Evolutionary conservation across 2,329 filamentous ascomycete genomes (phyloP), one percentile per base, ranked within the genome.

Genomic region (Penicillium occitanis): DNA sequence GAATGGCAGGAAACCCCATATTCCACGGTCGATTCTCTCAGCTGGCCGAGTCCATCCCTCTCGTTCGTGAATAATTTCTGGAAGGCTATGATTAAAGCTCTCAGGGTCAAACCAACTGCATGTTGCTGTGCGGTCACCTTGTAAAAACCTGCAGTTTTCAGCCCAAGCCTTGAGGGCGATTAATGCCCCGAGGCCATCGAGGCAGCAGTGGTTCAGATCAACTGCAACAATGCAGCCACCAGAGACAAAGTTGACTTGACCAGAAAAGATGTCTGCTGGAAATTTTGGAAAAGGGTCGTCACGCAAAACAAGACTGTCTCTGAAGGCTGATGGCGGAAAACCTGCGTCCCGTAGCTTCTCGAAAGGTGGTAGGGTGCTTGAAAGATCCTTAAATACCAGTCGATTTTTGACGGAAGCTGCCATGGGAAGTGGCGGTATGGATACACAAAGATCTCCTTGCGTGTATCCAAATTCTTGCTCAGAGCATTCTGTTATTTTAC

Each of bases 161-260:
- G 50, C 50, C 61, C 61, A 64, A 1, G 61, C 61, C 44, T 64
- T 64, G 6, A 64, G 51, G 3, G 61, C 61, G 7, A 64, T 19
- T 8, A 64, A 19, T 7, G 51, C 61, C 14, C 61, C 61, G 2
- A 64, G 33, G 14, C 61, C 61, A n/a, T 64, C 61, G 5, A 64
- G 61, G 10, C 61, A 64, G 37, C 50, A 57, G 28, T 64, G 61
- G 3, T 64, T 64, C 8, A 64, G n/a, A 11, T 64, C 61, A 37
- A 64, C 61, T 8, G 61, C 61, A 30, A 64, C 19, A 37, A 64
- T 64, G 35, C 61, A 64, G 35, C 61, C 61, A 48, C 61, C 61
- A 1, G 61, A 57, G 28, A 64, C 17, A 28, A 64, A 64, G 17
- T 64, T 64, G 37, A 58, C 61, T 64, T 64, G 61, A 11, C 61